phyloP scores from a whole-genome alignment of 2,329 filamentous ascomycete genomes.

The Pezicula neosporulosa region DNA sequence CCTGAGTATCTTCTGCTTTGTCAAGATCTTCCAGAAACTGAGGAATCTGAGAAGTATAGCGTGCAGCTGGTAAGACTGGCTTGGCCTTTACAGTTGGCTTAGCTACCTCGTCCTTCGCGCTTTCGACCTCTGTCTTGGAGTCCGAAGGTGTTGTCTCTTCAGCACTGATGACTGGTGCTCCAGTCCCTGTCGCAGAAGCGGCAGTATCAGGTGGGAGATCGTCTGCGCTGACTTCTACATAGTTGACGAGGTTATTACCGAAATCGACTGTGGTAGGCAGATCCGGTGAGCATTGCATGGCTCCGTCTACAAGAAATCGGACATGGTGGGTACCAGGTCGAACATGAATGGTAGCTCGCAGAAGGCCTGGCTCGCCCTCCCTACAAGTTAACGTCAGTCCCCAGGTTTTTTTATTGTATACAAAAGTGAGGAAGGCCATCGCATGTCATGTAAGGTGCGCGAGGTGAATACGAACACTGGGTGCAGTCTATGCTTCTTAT shows the following conservation, averaged over 20 bases:
- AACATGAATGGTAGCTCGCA: constrained; percentile 76
- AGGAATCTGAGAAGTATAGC: constrained; percentile 74
- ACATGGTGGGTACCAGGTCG: constrained; percentile 94
- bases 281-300: constrained; percentile 84
- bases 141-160: constrained; percentile 16
- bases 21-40: constrained; percentile 86
- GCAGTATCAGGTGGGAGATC: constrained; percentile 48
- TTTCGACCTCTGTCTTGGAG: constrained; percentile 30
- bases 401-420: no score
- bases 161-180: constrained; percentile 9
- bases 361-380: constrained; percentile 51
- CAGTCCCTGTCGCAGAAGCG: constrained; percentile 25
- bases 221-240: constrained; percentile 86
- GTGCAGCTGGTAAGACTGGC: constrained; percentile 49
- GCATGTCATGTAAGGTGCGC: background rate
- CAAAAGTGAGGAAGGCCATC: no score
- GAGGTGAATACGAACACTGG: constrained; percentile 59
- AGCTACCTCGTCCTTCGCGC: constrained; percentile 28
- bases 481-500: constrained; percentile 85
- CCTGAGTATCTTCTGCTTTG: constrained; percentile 71
- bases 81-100: constrained; percentile 46
- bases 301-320: constrained; percentile 91
- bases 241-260: constrained; percentile 97
- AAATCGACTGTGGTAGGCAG: constrained; percentile 96
- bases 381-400: constrained; percentile 21